Evolutionary conservation across 768 basidiomycete species (phyloP).

Genomic region (Kwoniella newhampshirensis): DNA sequence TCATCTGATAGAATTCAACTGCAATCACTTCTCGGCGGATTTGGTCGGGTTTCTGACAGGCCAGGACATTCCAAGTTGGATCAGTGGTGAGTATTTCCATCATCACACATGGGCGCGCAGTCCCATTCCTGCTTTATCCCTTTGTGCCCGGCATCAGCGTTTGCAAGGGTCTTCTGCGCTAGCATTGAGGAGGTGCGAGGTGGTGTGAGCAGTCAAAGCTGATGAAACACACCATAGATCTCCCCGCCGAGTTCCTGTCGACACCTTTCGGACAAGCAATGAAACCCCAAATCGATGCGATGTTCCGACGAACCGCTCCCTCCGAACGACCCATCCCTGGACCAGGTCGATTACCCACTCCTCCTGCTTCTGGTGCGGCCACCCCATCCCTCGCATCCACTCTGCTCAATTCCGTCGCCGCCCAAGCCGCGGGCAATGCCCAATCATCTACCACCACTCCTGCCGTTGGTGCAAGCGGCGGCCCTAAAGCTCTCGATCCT

Average conservation of each 20-base stretch:
- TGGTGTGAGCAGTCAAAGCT: too few species aligned
- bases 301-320: conserved; percentile 69
- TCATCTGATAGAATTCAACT: conserved; percentile 75
- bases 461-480: conserved; percentile 50
- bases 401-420: conserved; percentile 49
- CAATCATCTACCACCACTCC: conserved; percentile 13
- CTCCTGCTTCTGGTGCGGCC: conserved; percentile 47
- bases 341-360: conserved; percentile 35
- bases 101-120: not conserved
- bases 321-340: conserved; percentile 52
- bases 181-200: too few species aligned
- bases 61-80: conserved; percentile 72
- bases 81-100: conserved; percentile 72
- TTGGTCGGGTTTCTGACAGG: conserved; percentile 84
- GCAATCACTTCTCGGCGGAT: conserved; percentile 91
- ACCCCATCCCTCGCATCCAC: conserved; percentile 61
- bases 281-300: conserved; percentile 84
- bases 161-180: too few species aligned
- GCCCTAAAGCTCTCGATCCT: conserved; percentile 38
- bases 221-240: too few species aligned
- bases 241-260: conserved; percentile 71
- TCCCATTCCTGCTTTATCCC: too few species aligned
- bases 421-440: conserved; percentile 44
- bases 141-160: too few species aligned
- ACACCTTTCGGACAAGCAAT: conserved; percentile 84